Evolutionary conservation across 176 grass and related monocot genomes (phyloP).

Genomic region (Zea mays): DNA sequence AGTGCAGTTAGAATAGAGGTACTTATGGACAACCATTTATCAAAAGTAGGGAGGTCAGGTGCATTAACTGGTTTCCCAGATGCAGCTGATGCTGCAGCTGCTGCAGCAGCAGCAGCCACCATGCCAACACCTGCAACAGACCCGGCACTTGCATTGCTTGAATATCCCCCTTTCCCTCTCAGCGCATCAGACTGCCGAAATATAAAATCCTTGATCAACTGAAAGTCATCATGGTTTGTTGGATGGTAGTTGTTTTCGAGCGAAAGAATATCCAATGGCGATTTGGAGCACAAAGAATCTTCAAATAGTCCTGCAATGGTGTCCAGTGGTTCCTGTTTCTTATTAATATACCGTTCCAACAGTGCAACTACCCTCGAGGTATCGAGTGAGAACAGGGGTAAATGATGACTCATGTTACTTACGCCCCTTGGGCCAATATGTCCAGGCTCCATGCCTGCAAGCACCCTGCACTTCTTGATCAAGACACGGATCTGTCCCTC

Average conservation of each 20-base stretch:
- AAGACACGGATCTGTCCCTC: slow-evolving; percentile 79
- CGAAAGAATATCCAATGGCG: slow-evolving; percentile 60
- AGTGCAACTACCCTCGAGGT: slow-evolving; percentile 60
- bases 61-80: too few relatives aligned
- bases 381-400: slow-evolving; percentile 87
- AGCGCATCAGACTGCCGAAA: slow-evolving; percentile 71
- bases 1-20: too few relatives aligned
- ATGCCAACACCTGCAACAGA: slow-evolving; percentile 75
- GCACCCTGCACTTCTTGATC: slow-evolving; percentile 70
- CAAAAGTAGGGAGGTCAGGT: too few relatives aligned
- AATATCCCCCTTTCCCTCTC: slow-evolving; percentile 66
- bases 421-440: slow-evolving; percentile 65
- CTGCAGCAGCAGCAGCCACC: too few relatives aligned
- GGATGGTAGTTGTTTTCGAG: slow-evolving; percentile 57
- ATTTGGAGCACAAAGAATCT: slow-evolving; percentile 57
- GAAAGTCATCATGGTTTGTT: slow-evolving; percentile 71
- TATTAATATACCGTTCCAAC: slow-evolving; percentile 56
- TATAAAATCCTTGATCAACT: slow-evolving; percentile 89
- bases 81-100: too few relatives aligned
- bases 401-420: slow-evolving; percentile 49
- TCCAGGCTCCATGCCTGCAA: slow-evolving; percentile 49
- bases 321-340: slow-evolving; percentile 63
- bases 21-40: too few relatives aligned
- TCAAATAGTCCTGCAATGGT: slow-evolving; percentile 58
- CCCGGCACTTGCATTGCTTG: slow-evolving; percentile 63